phyloP scores from a whole-genome alignment of 805 yeast species.

The Candida parachauliodes region DNA sequence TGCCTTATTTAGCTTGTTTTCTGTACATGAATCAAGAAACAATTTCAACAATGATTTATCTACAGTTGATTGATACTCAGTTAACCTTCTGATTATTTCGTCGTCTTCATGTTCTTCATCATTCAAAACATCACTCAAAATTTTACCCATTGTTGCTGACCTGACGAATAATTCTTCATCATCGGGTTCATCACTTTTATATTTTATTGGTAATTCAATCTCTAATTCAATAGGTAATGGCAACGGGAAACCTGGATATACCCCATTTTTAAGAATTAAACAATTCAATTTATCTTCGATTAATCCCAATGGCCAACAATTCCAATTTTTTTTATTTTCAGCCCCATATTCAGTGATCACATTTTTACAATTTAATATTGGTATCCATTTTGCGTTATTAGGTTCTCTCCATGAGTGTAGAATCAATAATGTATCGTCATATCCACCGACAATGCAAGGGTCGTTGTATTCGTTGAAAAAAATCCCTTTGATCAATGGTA shows the following conservation, averaged over 20 bases:
- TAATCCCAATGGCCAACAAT: slow-evolving; percentile 86
- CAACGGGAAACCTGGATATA: slow-evolving; percentile 79
- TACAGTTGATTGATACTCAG: slow-evolving; percentile 50
- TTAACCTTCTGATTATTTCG: slow-evolving; percentile 46
- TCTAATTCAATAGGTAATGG: slow-evolving; percentile 80
- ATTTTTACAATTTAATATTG: slow-evolving; percentile 61
- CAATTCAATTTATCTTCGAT: slow-evolving; percentile 68
- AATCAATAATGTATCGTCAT: slow-evolving; percentile 66
- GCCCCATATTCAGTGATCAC: slow-evolving; percentile 43
- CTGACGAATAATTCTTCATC: slow-evolving; percentile 67
- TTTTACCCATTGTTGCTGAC: slow-evolving; percentile 56
- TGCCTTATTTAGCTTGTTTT: slow-evolving; percentile 62
- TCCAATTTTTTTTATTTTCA: slow-evolving; percentile 52
- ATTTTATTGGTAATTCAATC: slow-evolving; percentile 57
- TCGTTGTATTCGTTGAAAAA: slow-evolving; percentile 88
- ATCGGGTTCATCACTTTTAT: slow-evolving; percentile 19
- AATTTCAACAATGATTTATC: slow-evolving; percentile 78
- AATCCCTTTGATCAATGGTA: slow-evolving; percentile 54
- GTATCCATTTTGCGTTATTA: slow-evolving; percentile 81
- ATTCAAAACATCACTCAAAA: slow-evolving; percentile 51
- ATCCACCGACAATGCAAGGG: slow-evolving; percentile 78
- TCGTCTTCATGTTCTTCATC: slow-evolving; percentile 23
- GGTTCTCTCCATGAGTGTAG: slow-evolving; percentile 76
- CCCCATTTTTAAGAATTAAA: slow-evolving; percentile 55
- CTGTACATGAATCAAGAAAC: slow-evolving; percentile 71